Evolutionary conservation across 176 grass and related monocot species (phyloP).

Genomic region (Hsuehochloa calcarea): DNA sequence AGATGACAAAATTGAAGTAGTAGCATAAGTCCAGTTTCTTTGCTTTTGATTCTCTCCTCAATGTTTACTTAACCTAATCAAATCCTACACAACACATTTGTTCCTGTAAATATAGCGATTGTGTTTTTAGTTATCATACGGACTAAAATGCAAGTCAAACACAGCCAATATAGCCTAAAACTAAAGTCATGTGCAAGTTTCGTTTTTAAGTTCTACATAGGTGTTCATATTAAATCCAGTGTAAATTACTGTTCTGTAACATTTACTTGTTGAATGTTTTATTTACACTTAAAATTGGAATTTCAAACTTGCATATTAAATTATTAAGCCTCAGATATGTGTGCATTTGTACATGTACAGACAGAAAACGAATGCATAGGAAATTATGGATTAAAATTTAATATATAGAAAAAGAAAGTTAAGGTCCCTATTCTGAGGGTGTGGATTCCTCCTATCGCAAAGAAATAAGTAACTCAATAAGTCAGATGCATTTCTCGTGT

Average conservation of each 20-base stretch:
- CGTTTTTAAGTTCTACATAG: not conserved
- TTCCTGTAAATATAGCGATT: not conserved
- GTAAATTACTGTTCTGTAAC: not conserved
- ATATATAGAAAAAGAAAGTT: constrained; percentile 20
- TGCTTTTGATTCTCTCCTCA: not conserved
- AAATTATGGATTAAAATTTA: not conserved
- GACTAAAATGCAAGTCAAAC: constrained; percentile 18
- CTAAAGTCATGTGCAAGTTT: not conserved
- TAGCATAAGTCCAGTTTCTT: not conserved
- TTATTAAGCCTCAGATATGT: not conserved
- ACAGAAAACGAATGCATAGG: not conserved
- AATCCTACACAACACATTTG: not conserved
- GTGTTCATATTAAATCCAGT: not conserved
- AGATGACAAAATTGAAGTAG: not conserved
- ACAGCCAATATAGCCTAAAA: constrained; percentile 7
- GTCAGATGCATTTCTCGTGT: not conserved
- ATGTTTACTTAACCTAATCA: not conserved
- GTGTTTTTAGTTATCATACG: not conserved
- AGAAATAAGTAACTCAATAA: constrained; percentile 6
- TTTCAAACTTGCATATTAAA: constrained; percentile 23
- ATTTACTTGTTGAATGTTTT: not conserved
- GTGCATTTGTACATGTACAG: not conserved
- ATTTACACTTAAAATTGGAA: constrained; percentile 8
- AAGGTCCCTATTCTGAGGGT: not conserved
- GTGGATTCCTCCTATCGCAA: not conserved